Conservation (phyloP, 2,329 filamentous ascomycete genomes). For the Cryphonectria nitschkei region DNA sequence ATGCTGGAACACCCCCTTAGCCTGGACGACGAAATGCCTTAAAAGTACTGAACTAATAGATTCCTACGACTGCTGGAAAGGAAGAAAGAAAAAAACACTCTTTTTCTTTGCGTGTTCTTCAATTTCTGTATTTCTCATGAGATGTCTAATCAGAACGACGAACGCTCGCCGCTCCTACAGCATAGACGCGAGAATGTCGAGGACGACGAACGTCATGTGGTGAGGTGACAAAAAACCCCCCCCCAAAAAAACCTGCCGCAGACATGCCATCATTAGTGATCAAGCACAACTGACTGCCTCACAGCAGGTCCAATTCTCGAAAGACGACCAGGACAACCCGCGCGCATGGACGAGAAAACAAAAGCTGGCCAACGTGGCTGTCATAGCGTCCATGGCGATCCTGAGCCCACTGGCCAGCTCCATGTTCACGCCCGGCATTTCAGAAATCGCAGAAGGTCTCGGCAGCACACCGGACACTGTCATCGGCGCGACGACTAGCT, state of each 20-base stretch:
- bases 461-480: slow-evolving; percentile 19
- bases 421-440: slow-evolving; percentile 26
- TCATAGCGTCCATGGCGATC: slow-evolving; percentile 26
- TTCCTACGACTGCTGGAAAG: neutral
- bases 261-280: neutral
- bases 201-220: slow-evolving; percentile 13
- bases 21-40: neutral
- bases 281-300: neutral
- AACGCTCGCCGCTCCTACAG: slow-evolving; percentile 24
- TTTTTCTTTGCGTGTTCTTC: neutral
- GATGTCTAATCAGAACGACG: slow-evolving; percentile 23
- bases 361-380: slow-evolving; percentile 25
- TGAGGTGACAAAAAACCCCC: neutral
- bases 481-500: slow-evolving; percentile 22
- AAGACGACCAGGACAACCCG: slow-evolving; percentile 21
- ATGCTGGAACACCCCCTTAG: neutral
- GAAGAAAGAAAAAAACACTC: too few species aligned
- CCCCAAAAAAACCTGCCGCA: neutral
- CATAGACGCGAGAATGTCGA: neutral
- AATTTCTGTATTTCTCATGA: neutral
- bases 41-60: neutral
- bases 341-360: slow-evolving; percentile 21
- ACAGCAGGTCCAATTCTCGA: slow-evolving; percentile 17
- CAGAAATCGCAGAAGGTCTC: slow-evolving; percentile 21
- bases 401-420: slow-evolving; percentile 28